A percentile compares a stretch with the other conserved stretches of the same genome.
Conservation (phyloP, 1,284 basidiomycete species). For the Trichosporon sp. region DNA sequence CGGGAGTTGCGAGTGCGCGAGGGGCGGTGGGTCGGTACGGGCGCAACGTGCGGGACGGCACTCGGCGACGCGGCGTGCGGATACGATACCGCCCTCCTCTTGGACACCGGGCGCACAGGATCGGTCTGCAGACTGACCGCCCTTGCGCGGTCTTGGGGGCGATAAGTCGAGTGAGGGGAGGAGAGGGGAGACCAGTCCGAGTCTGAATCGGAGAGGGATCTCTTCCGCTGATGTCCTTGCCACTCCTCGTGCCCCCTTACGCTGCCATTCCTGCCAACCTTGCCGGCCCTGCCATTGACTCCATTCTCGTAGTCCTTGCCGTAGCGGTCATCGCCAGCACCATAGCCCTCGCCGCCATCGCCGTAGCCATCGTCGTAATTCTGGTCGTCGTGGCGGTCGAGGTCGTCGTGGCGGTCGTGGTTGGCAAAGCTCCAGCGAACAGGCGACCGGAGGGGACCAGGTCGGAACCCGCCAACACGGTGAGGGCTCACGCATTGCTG, state of each 20-base stretch:
- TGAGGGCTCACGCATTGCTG: neutral
- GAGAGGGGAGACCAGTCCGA: neutral
- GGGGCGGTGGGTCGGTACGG: no score
- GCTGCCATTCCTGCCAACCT: no score
- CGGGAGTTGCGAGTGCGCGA: neutral
- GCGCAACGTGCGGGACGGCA: no score
- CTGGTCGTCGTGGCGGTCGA: neutral
- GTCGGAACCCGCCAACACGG: neutral
- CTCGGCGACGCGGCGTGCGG: no score
- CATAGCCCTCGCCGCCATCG: no score
- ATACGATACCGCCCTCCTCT: neutral
- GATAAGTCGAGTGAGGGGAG: neutral
- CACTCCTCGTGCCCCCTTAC: no score
- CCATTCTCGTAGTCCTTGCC: no score
- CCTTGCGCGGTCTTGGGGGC: neutral
- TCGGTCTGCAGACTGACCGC: neutral
- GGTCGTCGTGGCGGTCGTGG: neutral
- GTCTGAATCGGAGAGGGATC: neutral
- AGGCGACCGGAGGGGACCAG: neutral
- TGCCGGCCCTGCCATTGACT: no score
- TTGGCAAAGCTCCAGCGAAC: neutral
- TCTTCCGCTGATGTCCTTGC: neutral
- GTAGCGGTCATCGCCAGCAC: no score
- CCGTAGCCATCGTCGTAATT: neutral
- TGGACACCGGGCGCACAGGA: neutral